phyloP scores from a whole-genome alignment of 2,329 filamentous ascomycete genomes.

The Pseudogymnoascus sp. region DNA sequence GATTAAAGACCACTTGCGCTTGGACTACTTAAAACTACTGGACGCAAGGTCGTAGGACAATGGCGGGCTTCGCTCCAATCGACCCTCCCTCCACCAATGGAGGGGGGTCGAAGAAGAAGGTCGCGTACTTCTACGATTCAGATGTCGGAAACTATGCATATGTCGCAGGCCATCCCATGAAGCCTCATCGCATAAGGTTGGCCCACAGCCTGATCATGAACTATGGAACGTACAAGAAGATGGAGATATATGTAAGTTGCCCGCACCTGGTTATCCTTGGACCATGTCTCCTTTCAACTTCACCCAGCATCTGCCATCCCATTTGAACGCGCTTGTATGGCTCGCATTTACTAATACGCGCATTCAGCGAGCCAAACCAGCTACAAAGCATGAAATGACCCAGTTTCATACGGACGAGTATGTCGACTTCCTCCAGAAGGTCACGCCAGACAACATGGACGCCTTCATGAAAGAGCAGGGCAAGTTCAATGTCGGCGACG shows the following conservation, averaged over 20 bases:
- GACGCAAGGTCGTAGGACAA: constrained; percentile 10
- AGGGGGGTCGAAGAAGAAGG: constrained; percentile 60
- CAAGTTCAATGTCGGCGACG: constrained; percentile 91
- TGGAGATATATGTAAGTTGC: constrained; percentile 84
- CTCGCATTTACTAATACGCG: constrained; percentile 1
- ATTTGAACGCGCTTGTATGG: background rate
- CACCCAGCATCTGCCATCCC: constrained; percentile 11
- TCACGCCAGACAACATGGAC: constrained; percentile 98
- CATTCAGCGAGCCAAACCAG: constrained; percentile 68
- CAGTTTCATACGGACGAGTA: constrained; percentile 95
- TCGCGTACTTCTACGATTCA: constrained; percentile 97
- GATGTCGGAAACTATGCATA: constrained; percentile 99
- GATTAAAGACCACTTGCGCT: background rate
- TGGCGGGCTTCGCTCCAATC: constrained; percentile 40
- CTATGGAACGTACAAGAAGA: constrained; percentile 90
- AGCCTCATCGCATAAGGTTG: constrained; percentile 88
- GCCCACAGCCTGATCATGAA: constrained; percentile 95
- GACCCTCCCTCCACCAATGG: constrained; percentile 44
- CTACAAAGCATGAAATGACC: constrained; percentile 80
- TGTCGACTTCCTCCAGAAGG: constrained; percentile 87
- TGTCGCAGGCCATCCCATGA: constrained; percentile 95
- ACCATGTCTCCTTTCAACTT: background rate
- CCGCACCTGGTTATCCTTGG: background rate
- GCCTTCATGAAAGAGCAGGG: constrained; percentile 81
- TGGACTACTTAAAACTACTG: background rate